Percentiles rank a stretch among this genome's conserved stretches.
These are phyloP conservation scores for Aspergillus fructus DNA, from an alignment of 2,329 filamentous ascomycete genomes.

Conservation along the genomic window DNA sequence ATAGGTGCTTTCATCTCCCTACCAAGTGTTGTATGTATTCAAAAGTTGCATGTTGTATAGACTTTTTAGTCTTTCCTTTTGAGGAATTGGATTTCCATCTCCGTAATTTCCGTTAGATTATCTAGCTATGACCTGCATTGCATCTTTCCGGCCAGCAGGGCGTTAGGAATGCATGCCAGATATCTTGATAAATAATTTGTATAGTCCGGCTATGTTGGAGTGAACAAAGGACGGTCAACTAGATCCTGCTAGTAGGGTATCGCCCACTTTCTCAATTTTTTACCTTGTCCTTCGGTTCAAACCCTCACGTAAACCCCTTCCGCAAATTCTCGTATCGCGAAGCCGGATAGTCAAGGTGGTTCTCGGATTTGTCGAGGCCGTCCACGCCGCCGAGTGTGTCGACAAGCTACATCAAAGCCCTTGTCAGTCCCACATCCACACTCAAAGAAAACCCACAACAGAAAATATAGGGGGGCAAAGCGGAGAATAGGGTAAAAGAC, in stretches of 20 bases:
- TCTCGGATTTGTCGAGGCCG: conserved; percentile 7
- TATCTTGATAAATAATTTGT: not conserved
- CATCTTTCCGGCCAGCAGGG: too few relatives aligned
- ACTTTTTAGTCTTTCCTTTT: not conserved
- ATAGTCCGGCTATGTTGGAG: not conserved
- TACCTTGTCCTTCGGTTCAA: not conserved
- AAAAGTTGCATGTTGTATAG: not conserved
- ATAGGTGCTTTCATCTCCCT: not conserved
- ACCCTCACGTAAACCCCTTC: conserved; percentile 2
- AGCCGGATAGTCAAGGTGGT: conserved; percentile 12
- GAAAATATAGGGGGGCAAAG: not conserved
- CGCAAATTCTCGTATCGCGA: conserved; percentile 15
- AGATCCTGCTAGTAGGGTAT: not conserved
- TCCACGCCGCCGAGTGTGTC: conserved; percentile 2
- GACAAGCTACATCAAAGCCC: conserved; percentile 1
- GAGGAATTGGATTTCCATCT: not conserved
- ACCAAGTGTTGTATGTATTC: not conserved
- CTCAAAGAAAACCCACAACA: not conserved
- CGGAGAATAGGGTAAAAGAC: not conserved
- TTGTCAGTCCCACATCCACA: not conserved
- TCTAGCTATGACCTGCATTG: not conserved
- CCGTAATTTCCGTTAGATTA: not conserved
- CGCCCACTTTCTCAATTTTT: not conserved
- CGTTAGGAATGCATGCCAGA: not conserved
- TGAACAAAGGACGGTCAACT: too few relatives aligned